Evolutionary conservation across 179 eudicot species (phyloP).

Genomic region (Carnegiea gigantea): DNA sequence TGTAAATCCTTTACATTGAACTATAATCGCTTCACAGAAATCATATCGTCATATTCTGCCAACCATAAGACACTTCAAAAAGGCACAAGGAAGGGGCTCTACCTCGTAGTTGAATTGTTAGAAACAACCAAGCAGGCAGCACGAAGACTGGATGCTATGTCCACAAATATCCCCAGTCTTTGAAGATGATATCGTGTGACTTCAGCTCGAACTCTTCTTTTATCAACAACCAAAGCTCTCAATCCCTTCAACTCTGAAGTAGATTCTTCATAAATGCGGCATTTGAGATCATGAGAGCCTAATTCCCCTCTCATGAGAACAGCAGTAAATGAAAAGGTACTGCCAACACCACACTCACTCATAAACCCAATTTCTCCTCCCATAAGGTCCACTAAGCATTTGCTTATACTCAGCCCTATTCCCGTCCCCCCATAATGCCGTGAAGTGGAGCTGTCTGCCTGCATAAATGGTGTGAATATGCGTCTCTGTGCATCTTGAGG

Average conservation of each 20-base stretch:
- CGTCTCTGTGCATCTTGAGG: constrained; percentile 64
- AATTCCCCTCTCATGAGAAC: constrained; percentile 47
- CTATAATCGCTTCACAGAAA: neutral
- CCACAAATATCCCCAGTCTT: constrained; percentile 72
- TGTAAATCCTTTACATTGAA: neutral
- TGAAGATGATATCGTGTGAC: constrained; percentile 84
- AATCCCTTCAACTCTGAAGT: constrained; percentile 66
- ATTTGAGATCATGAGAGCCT: constrained; percentile 34
- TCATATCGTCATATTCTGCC: neutral
- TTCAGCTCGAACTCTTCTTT: constrained; percentile 62
- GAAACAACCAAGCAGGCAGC: constrained; percentile 53
- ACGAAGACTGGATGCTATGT: constrained; percentile 41
- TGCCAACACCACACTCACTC: constrained; percentile 67
- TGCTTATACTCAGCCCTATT: constrained; percentile 92
- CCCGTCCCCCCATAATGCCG: constrained; percentile 96
- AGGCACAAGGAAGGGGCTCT: constrained; percentile 14
- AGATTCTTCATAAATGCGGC: constrained; percentile 42
- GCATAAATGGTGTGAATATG: constrained; percentile 94
- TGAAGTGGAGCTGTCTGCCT: constrained; percentile 96
- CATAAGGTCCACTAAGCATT: constrained; percentile 85
- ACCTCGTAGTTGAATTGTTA: constrained; percentile 47
- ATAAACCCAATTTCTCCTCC: constrained; percentile 89
- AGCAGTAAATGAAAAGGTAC: constrained; percentile 88
- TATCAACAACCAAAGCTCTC: constrained; percentile 76
- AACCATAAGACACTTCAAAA: neutral